Percentiles rank a stretch among this genome's conserved stretches.
These are phyloP conservation scores for Phialophora verrucosa DNA, from an alignment of 2,329 filamentous ascomycete genomes.

Conservation along the genomic window DNA sequence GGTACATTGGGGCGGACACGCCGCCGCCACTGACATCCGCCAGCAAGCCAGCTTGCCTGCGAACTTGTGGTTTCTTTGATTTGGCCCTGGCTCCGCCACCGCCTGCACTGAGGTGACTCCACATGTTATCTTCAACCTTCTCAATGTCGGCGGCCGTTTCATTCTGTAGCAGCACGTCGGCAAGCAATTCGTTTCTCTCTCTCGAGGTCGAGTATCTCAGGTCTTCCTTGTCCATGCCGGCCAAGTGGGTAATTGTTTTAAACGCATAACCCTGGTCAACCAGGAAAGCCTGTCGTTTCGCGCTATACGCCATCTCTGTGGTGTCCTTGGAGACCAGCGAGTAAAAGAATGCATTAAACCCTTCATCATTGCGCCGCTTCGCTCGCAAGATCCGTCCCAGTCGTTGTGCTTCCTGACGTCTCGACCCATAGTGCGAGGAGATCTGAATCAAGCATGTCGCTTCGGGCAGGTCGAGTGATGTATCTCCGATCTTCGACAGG, in stretches of 20 bases:
- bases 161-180: conserved; percentile 87
- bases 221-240: conserved; percentile 82
- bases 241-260: conserved; percentile 95
- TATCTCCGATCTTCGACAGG: conserved; percentile 96
- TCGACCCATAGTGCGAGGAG: conserved; percentile 94
- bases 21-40: conserved; percentile 88
- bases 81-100: conserved; percentile 23
- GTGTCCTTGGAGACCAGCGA: conserved; percentile 97
- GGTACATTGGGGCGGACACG: conserved; percentile 83
- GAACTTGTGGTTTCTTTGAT: conserved; percentile 51
- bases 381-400: conserved; percentile 91
- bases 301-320: conserved; percentile 96
- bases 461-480: conserved; percentile 94
- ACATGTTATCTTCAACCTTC: conserved; percentile 70
- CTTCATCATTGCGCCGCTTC: conserved; percentile 94
- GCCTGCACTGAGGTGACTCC: conserved; percentile 60
- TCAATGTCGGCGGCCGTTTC: conserved; percentile 75
- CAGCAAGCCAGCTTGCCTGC: conserved; percentile 82
- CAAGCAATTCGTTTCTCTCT: conserved; percentile 83
- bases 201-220: conserved; percentile 79
- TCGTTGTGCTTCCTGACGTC: conserved; percentile 93
- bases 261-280: conserved; percentile 99
- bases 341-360: conserved; percentile 99
- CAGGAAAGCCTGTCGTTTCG: conserved; percentile 93
- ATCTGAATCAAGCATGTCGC: conserved; percentile 97